Percentiles rank a stretch among this genome's conserved stretches.
These are phyloP conservation scores for Trichoderma asperellum DNA, from an alignment of 2,329 filamentous ascomycete species.

Conservation along the genomic window DNA sequence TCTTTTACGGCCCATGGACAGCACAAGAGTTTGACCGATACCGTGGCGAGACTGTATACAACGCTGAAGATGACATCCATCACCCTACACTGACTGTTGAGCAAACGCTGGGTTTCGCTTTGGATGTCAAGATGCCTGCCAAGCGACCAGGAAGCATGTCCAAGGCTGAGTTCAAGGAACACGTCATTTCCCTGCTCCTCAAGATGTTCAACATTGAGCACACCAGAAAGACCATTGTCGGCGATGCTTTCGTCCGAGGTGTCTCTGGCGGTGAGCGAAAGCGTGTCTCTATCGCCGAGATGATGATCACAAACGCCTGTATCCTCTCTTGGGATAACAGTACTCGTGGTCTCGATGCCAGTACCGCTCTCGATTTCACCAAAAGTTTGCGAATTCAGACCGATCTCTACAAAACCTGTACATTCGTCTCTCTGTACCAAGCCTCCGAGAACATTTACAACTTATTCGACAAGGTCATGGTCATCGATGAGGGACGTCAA, in stretches of 20 bases:
- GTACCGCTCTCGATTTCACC: slow-evolving; percentile 67
- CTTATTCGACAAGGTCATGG: slow-evolving; percentile 82
- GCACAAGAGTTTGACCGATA: slow-evolving; percentile 73
- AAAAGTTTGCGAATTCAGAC: slow-evolving; percentile 78
- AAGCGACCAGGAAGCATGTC: slow-evolving; percentile 76
- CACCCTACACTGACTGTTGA: slow-evolving; percentile 84
- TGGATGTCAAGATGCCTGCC: slow-evolving; percentile 82
- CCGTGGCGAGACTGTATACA: slow-evolving; percentile 83
- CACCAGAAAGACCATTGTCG: slow-evolving; percentile 81
- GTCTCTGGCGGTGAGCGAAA: slow-evolving; percentile 80
- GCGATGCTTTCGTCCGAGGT: slow-evolving; percentile 79
- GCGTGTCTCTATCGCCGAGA: slow-evolving; percentile 81
- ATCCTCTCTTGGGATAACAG: slow-evolving; percentile 78
- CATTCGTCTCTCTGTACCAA: slow-evolving; percentile 85
- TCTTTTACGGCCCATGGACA: slow-evolving; percentile 75
- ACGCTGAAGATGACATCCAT: slow-evolving; percentile 78
- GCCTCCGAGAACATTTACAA: slow-evolving; percentile 80
- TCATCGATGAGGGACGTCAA: slow-evolving; percentile 75
- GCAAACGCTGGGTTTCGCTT: slow-evolving; percentile 82
- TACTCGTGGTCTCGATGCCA: slow-evolving; percentile 70
- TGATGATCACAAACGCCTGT: slow-evolving; percentile 74
- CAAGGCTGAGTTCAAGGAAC: slow-evolving; percentile 74
- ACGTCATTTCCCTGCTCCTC: slow-evolving; percentile 73
- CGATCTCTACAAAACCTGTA: slow-evolving; percentile 80
- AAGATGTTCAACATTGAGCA: slow-evolving; percentile 96